Percentiles rank a stretch among this genome's conserved stretches.
phyloP scores from a whole-genome alignment of 306 rosid species.

The Quercus robur region DNA sequence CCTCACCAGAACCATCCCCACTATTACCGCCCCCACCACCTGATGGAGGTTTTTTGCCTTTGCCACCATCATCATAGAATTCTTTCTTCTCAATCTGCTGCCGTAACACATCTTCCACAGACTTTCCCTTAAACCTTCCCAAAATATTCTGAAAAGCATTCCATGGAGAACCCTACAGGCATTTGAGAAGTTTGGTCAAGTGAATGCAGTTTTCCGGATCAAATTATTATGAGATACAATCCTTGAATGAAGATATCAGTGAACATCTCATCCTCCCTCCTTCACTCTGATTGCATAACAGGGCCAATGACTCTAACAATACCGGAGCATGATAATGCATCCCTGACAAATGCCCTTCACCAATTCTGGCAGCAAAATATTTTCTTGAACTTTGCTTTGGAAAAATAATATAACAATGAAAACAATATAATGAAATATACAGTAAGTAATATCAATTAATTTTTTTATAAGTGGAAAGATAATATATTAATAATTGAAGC shows the following conservation, averaged over 20 bases:
- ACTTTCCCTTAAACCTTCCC: conserved; percentile 48
- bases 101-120: conserved; percentile 59
- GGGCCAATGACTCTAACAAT: not conserved
- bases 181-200: conserved; percentile 10
- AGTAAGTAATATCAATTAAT: not conserved
- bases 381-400: not conserved
- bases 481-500: not conserved
- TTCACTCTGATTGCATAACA: not conserved
- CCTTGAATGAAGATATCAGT: not conserved
- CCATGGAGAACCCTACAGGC: conserved; percentile 45
- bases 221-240: conserved; percentile 1
- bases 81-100: conserved; percentile 60
- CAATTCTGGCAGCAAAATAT: not conserved
- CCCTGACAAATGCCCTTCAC: not conserved
- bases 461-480: too few relatives aligned
- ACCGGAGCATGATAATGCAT: not conserved
- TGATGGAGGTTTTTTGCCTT: conserved; percentile 40
- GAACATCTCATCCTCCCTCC: conserved; percentile 4
- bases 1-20: conserved; percentile 48
- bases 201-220: not conserved
- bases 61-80: conserved; percentile 36
- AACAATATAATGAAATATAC: not conserved
- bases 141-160: conserved; percentile 46
- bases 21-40: conserved; percentile 25
- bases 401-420: not conserved